Base-by-base conservation (phyloP, 2,329 filamentous ascomycete genomes). In the Aspergillus nomiae region DNA sequence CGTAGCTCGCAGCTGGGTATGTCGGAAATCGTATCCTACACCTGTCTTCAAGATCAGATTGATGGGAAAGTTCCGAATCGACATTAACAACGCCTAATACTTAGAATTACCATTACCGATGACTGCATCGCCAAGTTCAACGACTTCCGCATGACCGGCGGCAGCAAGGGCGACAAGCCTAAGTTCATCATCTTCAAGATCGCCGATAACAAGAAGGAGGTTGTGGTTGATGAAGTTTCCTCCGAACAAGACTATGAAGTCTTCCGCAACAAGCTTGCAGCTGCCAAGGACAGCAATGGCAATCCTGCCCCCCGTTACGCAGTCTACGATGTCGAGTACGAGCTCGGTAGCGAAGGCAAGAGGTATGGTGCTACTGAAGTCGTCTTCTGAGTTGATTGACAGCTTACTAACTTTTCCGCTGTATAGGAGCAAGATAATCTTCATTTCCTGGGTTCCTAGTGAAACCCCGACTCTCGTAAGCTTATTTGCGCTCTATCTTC, bases 151-250 rank as follows among this genome's bases (percentile, higher is more conserved):
- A 76, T 81, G 72, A 78, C 77, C 71, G 75, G 78, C 68, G 73
- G 74, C 56, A 77, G 45, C 32, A 66, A 66, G 63, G 64, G 60
- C 50, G 38, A 61, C 21, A 71, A 79, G 71, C 74, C 73, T 69
- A 84, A 83, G 75, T 84, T 76, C 70, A 81, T 84, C 69, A 84
- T 84, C 76, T 83, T 78, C 79, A 83, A 83, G 76, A 81, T 84
- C 69, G 73, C 80, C 66, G 81, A 83, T 68, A 76, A 83, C 73
- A 80, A 81, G 77, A 82, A 80, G 74, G 74, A 80, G 62, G 80
- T 84, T 59, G 81, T 82, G 62, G 74, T 84, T 66, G 82, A 84
- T 43, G 78, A 82, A 60, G 68, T 72, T 56, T 81, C 80, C 62
- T 69, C 70, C 28, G 80, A 83, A 28, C 60, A 72, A 53, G 79